Percentiles rank a stretch among this genome's conserved stretches.
phyloP scores from a whole-genome alignment of 2,329 filamentous ascomycete species.

The Arthrobotrys iridis region DNA sequence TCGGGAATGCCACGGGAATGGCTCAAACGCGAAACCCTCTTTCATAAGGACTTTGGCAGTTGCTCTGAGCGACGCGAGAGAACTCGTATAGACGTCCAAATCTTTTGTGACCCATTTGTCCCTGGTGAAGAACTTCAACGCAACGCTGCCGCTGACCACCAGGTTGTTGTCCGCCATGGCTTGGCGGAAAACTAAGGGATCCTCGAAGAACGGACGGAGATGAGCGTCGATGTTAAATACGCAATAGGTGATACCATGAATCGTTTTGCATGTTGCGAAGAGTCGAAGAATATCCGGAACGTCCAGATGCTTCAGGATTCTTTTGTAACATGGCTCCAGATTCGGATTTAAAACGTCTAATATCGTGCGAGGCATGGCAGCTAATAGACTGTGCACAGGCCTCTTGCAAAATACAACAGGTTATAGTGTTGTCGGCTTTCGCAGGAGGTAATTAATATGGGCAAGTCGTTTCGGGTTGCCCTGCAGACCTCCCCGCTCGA shows the following conservation, averaged over 20 bases:
- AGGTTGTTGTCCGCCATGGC: constrained; percentile 24
- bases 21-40: constrained; percentile 6
- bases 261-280: constrained; percentile 22
- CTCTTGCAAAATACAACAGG: neutral
- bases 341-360: neutral
- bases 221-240: constrained; percentile 24
- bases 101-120: constrained; percentile 11
- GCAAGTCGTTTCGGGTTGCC: neutral
- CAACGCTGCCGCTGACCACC: constrained; percentile 23
- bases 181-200: constrained; percentile 10
- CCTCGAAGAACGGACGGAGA: constrained; percentile 20
- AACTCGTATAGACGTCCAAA: constrained; percentile 33
- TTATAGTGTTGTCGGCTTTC: neutral
- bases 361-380: neutral
- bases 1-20: constrained; percentile 15
- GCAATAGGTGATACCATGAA: constrained; percentile 11
- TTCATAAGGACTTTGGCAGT: neutral
- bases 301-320: constrained; percentile 9
- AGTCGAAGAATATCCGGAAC: constrained; percentile 4
- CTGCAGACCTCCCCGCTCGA: neutral
- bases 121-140: constrained; percentile 16
- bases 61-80: neutral
- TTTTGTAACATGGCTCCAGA: constrained; percentile 1
- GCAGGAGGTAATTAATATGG: neutral
- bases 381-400: neutral